Evolutionary conservation across 345 rosid species (phyloP), one percentile per base, ranked within the genome.

Genomic region (Brassica napus): DNA sequence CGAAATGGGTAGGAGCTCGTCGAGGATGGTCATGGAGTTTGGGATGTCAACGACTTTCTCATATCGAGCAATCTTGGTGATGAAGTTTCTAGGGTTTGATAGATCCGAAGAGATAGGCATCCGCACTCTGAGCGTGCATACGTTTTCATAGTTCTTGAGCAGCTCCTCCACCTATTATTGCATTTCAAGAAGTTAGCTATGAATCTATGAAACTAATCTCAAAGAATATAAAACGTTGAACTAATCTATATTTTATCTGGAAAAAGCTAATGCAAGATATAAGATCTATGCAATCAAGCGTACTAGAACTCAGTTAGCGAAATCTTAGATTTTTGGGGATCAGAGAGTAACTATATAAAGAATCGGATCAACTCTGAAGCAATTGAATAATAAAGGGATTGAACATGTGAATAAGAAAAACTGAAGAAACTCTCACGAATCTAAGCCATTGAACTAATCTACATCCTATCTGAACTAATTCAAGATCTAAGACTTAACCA

Each of bases 61-160:
- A 4, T 94, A 91, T 30, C 94, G 80, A 49, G 91, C 70, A 69
- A 94, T 91, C 85, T 94, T 94, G 0, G 97, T 90, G 77, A 91
- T 90, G 90, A 91, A 91, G 82, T 94, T 91, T 14, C 98, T 90
- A 4, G 97, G 95, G 79, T 94, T 91, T 21, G 90, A 47, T 30
- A 94, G 84, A 78, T 94, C 95, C 1, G 95, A 86, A 0, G 94
- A 94, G 74, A 94, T 92, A 1, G 98, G 98, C 98, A 94, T 94
- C 62, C 97, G 83, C n/a, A 92, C 98, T 6, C 96, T 88, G 69
- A 94, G 69, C 1, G 94, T 94, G 72, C 96, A 94, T 8, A 94
- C 98, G 57, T 94, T 94, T 49, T 91, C 92, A 55, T 87, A 94
- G 74, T 94, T 91, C 82, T 86, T 86, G 30, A 94, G 92, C 86